These are phyloP conservation scores for Xylaria polymorpha DNA, from an alignment of 2,329 filamentous ascomycete species.

Conservation along the genomic window DNA sequence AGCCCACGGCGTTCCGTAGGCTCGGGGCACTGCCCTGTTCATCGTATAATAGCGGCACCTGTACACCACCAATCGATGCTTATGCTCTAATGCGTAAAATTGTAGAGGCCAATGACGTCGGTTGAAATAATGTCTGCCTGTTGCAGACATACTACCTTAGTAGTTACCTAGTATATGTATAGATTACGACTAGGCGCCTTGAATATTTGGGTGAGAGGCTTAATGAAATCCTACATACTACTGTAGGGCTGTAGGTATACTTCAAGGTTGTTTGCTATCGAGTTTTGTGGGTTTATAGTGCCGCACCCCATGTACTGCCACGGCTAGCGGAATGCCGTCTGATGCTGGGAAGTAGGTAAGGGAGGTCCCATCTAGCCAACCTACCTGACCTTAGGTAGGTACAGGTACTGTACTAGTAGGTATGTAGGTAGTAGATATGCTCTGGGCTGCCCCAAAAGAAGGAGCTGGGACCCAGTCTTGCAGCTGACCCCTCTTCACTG, in stretches of 20 bases:
- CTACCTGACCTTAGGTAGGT: not conserved
- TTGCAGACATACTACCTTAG: too few species aligned
- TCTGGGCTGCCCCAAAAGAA: not conserved
- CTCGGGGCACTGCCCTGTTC: conserved; percentile 16
- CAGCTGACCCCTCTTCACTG: conserved; percentile 32
- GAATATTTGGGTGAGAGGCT: not conserved
- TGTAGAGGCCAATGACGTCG: not conserved
- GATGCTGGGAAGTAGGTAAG: conserved; percentile 8
- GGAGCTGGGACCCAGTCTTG: conserved; percentile 14
- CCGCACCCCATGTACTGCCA: conserved; percentile 1
- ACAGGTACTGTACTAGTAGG: conserved; percentile 4
- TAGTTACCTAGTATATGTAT: too few species aligned
- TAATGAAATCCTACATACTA: not conserved
- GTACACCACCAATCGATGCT: not conserved
- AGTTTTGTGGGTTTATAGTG: not conserved
- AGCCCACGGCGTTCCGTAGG: not conserved
- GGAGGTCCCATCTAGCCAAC: not conserved
- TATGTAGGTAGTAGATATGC: conserved; percentile 6
- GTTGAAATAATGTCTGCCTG: conserved; percentile 25
- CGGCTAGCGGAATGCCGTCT: conserved; percentile 23
- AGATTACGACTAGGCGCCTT: conserved; percentile 4
- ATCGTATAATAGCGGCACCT: not conserved
- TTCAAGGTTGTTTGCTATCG: not conserved
- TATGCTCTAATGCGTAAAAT: not conserved
- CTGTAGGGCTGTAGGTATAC: not conserved